Base-by-base conservation (phyloP, 2,329 filamentous ascomycete species). In the Colletotrichum cereale region DNA sequence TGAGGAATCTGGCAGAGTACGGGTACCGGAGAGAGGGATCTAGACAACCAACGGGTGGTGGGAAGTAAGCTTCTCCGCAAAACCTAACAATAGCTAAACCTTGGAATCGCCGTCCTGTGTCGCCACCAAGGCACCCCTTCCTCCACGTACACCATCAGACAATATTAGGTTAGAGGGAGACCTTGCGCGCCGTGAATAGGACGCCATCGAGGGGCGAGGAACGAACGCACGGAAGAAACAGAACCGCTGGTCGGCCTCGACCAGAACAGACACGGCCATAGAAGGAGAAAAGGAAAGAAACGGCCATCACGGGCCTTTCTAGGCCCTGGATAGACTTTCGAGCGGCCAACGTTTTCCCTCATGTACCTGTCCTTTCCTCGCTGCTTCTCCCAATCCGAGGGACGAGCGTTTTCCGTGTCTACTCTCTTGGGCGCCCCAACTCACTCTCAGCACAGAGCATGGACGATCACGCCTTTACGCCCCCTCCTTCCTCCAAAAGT, bases 61-160 rank as follows among this genome's bases (percentile, higher is more conserved):
- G 34, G 53, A 29, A 24, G 47, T 63, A 58, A 69, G 44, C 53
- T 69, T 69, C 66, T 44, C 26, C 53, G 52, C 44, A 42, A 40
- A 50, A 58, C 42, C 52, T 29, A 60, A 66, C 55, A 58, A 69
- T 69, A 57, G 66, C 66, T 52, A 29, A 57, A 56, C 50, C 50
- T 29, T 50, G 38, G 31, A 48, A 31, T 24, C 40, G 10, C 31
- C 31, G 42, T 48, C n/a, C 10, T 48, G 14, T 6, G 21, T 36
- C 36, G 21, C 52, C 24, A 40, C 31, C 11, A 38, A 50, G 24
- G 5, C 24, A 26, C 24, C 36, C 38, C 38, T 14, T 24, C 29
- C 29, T n/a, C 10, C 7, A 11, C 11, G 6, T 21, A 21, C 24
- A 31, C 11, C 29, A 55, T 55, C 29, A 34, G 50, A 55, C 8